Evolutionary conservation across 805 yeast genomes (phyloP).

Genomic region (Yamadazyma ubonensis): DNA sequence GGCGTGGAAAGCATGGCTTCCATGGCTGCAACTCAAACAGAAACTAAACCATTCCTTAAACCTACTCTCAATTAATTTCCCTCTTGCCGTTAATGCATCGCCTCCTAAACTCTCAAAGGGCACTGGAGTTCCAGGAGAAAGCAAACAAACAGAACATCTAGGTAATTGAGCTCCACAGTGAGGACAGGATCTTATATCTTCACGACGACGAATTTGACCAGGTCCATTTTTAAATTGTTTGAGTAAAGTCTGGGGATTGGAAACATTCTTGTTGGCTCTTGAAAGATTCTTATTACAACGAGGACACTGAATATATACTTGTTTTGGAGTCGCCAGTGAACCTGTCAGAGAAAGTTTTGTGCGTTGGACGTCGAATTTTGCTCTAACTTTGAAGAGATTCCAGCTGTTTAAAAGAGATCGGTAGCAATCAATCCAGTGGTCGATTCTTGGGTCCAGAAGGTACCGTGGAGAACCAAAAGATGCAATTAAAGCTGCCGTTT

Average conservation of each 20-base stretch:
- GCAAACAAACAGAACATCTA: conserved; percentile 83
- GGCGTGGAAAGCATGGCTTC: conserved; percentile 93
- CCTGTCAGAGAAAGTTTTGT: conserved; percentile 57
- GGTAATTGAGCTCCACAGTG: conserved; percentile 88
- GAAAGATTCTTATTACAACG: conserved; percentile 76
- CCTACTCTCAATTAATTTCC: conserved; percentile 33
- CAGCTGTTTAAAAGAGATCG: conserved; percentile 72
- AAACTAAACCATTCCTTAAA: conserved; percentile 87
- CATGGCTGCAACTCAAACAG: conserved; percentile 88
- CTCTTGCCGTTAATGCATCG: not conserved
- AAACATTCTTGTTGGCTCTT: conserved; percentile 7
- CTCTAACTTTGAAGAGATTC: conserved; percentile 74
- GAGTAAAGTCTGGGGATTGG: conserved; percentile 21
- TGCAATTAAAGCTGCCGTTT: conserved; percentile 81
- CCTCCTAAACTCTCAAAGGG: conserved; percentile 39
- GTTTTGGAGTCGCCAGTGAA: conserved; percentile 61
- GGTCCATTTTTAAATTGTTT: conserved; percentile 32
- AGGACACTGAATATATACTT: conserved; percentile 76
- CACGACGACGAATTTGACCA: conserved; percentile 10
- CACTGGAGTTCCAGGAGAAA: conserved; percentile 70
- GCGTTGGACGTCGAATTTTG: conserved; percentile 80
- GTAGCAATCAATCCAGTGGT: conserved; percentile 75
- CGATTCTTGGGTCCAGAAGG: conserved; percentile 69
- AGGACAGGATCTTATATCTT: conserved; percentile 53
- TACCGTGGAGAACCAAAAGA: conserved; percentile 83